These are phyloP conservation scores for Xylariaceae sp. DNA, from an alignment of 2,329 filamentous ascomycete species.

Conservation along the genomic window DNA sequence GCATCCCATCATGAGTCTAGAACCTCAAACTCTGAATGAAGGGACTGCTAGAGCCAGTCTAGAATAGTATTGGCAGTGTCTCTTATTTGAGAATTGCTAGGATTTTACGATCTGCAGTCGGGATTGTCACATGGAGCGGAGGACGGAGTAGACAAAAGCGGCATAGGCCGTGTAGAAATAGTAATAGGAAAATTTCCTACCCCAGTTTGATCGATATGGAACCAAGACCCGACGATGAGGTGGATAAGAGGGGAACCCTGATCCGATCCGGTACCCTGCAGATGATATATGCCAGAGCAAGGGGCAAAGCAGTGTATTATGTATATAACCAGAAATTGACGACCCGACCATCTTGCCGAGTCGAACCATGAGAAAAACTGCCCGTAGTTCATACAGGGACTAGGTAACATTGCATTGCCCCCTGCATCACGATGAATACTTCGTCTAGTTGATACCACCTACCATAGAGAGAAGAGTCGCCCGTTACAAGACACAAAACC, in stretches of 20 bases:
- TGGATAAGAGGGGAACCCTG: not conserved
- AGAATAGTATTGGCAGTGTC: conserved; percentile 7
- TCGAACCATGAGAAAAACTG: not conserved
- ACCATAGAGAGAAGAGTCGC: not conserved
- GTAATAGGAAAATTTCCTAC: not conserved
- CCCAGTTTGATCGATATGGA: not conserved
- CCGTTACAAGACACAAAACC: not conserved
- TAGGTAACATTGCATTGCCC: not conserved
- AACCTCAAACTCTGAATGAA: conserved; percentile 2
- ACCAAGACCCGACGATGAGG: not conserved
- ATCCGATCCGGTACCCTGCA: not conserved
- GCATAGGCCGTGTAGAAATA: not conserved
- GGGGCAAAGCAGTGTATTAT: not conserved
- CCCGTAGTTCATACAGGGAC: not conserved
- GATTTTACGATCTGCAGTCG: not conserved
- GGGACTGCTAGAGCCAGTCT: conserved; percentile 6
- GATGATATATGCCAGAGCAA: not conserved
- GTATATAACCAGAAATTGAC: not conserved
- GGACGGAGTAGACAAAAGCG: not conserved
- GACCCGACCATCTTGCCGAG: not conserved
- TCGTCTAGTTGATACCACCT: not conserved
- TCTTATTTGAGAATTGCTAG: not conserved
- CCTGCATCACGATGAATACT: not conserved
- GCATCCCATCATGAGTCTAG: conserved; percentile 8
- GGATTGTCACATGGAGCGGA: not conserved